Conservation (phyloP, 495 filamentous ascomycete genomes). For the Entonaema liquescens region DNA sequence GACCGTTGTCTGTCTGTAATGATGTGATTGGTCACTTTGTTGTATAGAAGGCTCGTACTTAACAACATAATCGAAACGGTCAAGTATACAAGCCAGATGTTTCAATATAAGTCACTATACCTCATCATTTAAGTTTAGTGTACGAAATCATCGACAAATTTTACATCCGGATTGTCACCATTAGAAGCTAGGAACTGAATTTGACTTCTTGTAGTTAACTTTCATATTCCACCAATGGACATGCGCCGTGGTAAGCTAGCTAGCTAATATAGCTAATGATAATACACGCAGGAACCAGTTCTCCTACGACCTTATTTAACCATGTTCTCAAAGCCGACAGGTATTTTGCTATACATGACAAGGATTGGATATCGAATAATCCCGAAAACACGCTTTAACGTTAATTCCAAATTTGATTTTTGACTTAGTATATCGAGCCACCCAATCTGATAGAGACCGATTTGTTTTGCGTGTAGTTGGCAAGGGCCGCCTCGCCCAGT, state of each 20-base stretch:
- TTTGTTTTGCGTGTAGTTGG: conserved; percentile 88
- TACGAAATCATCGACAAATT: not conserved
- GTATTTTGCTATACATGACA: conserved; percentile 9
- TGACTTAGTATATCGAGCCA: conserved; percentile 52
- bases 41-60: not conserved
- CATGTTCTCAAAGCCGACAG: conserved; percentile 9
- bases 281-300: conserved; percentile 21
- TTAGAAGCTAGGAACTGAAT: not conserved
- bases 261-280: conserved; percentile 14
- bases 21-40: no score
- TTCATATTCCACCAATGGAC: conserved; percentile 18
- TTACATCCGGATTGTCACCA: not conserved
- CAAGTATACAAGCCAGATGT: no score
- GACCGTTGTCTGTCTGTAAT: no score
- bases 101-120: no score
- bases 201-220: not conserved
- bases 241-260: conserved; percentile 7
- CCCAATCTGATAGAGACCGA: conserved; percentile 63
- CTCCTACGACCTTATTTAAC: conserved; percentile 14
- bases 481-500: conserved; percentile 89
- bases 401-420: conserved; percentile 4
- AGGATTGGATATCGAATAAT: conserved; percentile 7
- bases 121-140: not conserved
- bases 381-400: conserved; percentile 6
- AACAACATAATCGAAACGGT: no score